Percentiles rank a stretch among this genome's conserved stretches.
These are phyloP conservation scores for Nectriaceae sp. DNA, from an alignment of 2,329 filamentous ascomycete species.

Conservation along the genomic window DNA sequence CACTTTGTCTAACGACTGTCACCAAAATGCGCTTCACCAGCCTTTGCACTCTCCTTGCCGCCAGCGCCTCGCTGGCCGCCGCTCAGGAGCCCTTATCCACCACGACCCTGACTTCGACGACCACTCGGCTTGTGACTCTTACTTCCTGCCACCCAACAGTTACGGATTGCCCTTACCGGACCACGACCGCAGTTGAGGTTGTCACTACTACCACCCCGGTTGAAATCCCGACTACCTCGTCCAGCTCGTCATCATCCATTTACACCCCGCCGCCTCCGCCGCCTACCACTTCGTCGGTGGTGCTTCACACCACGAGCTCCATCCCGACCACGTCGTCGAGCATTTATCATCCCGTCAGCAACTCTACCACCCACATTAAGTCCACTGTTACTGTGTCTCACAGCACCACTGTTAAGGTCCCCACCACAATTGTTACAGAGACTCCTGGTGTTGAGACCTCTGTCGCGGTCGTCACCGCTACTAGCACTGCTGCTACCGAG, in stretches of 20 bases:
- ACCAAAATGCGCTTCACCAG: conserved; percentile 49
- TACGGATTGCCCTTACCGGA: conserved; percentile 44
- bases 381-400: conserved; percentile 20
- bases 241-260: conserved; percentile 9
- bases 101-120: conserved; percentile 46
- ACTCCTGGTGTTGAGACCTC: conserved; percentile 25
- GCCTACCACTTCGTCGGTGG: conserved; percentile 20
- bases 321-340: conserved; percentile 21
- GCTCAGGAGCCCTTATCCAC: conserved; percentile 33
- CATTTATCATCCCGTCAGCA: conserved; percentile 33
- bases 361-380: conserved; percentile 33
- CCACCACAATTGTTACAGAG: conserved; percentile 26
- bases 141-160: conserved; percentile 48
- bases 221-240: conserved; percentile 26
- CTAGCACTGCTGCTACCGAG: conserved; percentile 12
- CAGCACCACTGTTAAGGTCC: conserved; percentile 15
- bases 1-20: neutral
- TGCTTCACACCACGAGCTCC: conserved; percentile 24
- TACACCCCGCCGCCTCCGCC: conserved; percentile 18
- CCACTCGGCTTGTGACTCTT: conserved; percentile 47
- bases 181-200: conserved; percentile 19
- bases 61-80: conserved; percentile 41
- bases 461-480: conserved; percentile 4
- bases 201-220: conserved; percentile 25
- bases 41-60: conserved; percentile 44